Percentiles rank a stretch among this genome's conserved stretches.
Conservation (phyloP, 345 rosid genomes). For the Salix suchowensis region DNA sequence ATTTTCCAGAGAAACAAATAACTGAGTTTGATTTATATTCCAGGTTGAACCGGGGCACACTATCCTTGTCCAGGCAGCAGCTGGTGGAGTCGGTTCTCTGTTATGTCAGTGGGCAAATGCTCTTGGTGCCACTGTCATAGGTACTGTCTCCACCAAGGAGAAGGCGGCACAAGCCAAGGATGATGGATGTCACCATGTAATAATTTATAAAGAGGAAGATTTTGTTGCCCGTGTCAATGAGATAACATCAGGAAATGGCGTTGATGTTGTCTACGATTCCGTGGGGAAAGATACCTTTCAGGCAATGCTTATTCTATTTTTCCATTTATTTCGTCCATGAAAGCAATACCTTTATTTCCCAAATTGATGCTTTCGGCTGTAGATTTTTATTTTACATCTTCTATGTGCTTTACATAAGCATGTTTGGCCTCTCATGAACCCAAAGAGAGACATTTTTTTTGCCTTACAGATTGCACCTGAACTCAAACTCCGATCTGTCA, state of each 20-base stretch:
- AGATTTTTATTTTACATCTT: background rate
- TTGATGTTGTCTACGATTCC: slow-evolving; percentile 83
- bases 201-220: slow-evolving; percentile 72
- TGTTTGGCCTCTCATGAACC: background rate
- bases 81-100: slow-evolving; percentile 91
- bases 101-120: slow-evolving; percentile 92
- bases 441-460: too few relatives aligned
- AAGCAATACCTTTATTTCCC: background rate
- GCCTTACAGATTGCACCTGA: too few relatives aligned
- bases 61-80: slow-evolving; percentile 84
- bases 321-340: background rate
- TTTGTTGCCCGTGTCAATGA: slow-evolving; percentile 70
- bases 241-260: slow-evolving; percentile 77
- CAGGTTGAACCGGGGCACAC: slow-evolving; percentile 79
- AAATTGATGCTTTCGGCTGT: background rate
- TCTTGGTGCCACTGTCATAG: slow-evolving; percentile 83
- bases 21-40: slow-evolving; percentile 1
- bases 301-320: slow-evolving; percentile 36
- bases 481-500: background rate
- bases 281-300: slow-evolving; percentile 86
- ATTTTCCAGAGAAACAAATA: background rate
- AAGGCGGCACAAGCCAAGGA: slow-evolving; percentile 89
- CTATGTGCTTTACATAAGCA: background rate
- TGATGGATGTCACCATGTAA: slow-evolving; percentile 90
- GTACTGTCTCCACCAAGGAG: slow-evolving; percentile 77